These are phyloP conservation scores for Phytophthora boehmeriae DNA, from an alignment of 352 stramenopile species.

Conservation along the genomic window DNA sequence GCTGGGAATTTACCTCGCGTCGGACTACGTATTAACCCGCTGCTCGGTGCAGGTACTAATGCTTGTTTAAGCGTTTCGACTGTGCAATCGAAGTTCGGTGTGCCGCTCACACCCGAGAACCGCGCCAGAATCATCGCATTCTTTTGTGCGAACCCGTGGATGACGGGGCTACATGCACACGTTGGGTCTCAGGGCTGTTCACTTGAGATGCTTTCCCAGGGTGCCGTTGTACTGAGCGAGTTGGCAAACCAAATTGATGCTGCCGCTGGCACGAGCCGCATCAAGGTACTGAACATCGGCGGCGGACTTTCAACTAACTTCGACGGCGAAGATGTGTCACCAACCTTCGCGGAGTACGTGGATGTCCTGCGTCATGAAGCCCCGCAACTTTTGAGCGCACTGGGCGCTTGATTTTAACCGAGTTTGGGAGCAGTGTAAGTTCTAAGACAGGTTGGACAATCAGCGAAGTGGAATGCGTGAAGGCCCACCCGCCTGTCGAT, in stretches of 20 bases:
- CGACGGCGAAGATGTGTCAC: constrained; percentile 64
- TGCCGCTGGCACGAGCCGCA: constrained; percentile 63
- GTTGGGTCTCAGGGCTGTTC: constrained; percentile 86
- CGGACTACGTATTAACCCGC: constrained; percentile 91
- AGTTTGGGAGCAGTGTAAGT: constrained; percentile 90
- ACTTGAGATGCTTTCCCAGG: constrained; percentile 86
- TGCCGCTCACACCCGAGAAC: constrained; percentile 72
- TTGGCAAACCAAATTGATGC: constrained; percentile 87
- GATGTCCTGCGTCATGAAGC: constrained; percentile 65
- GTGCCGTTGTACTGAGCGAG: constrained; percentile 69
- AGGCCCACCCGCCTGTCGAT: constrained; percentile 58
- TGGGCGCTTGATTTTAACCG: constrained; percentile 86
- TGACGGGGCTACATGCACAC: constrained; percentile 89
- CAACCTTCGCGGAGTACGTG: constrained; percentile 87
- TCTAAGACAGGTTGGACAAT: constrained; percentile 88
- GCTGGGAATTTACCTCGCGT: constrained; percentile 76
- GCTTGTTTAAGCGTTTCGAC: constrained; percentile 88
- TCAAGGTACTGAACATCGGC: constrained; percentile 92
- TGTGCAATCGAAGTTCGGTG: constrained; percentile 92
- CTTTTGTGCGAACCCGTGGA: constrained; percentile 86
- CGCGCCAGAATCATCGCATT: constrained; percentile 65
- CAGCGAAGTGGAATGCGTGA: constrained; percentile 92
- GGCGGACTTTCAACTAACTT: constrained; percentile 92
- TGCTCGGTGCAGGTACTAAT: constrained; percentile 90
- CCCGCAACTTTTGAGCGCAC: constrained; percentile 86